Evolutionary conservation across 2,329 filamentous ascomycete species (phyloP).

Genomic region (Alternaria gansuensis): DNA sequence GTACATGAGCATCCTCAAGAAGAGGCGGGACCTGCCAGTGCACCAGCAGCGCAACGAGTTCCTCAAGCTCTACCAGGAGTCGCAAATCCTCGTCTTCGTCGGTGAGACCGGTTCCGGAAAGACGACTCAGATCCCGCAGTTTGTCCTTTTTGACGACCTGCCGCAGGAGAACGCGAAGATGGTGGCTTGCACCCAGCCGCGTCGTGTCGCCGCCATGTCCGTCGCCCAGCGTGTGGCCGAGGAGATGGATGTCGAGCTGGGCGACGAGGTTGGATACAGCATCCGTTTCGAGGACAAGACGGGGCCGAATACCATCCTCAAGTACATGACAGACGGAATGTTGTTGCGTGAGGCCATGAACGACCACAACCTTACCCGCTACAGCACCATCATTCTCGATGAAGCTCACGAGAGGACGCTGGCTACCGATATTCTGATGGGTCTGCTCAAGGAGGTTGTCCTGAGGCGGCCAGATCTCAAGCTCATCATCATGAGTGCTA

Average conservation of each 20-base stretch:
- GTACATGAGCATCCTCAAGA: constrained; percentile 90
- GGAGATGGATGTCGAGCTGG: constrained; percentile 90
- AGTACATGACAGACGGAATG: constrained; percentile 99
- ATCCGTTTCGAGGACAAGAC: constrained; percentile 98
- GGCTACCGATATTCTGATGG: constrained; percentile 93
- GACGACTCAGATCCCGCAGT: constrained; percentile 98
- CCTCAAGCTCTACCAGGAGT: constrained; percentile 87
- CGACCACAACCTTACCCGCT: constrained; percentile 86
- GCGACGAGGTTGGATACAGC: constrained; percentile 93
- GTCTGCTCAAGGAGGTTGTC: constrained; percentile 89
- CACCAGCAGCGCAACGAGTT: constrained; percentile 95
- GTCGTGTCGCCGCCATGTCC: constrained; percentile 96
- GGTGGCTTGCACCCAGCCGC: constrained; percentile 95
- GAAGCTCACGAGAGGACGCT: constrained; percentile 98
- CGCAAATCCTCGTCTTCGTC: constrained; percentile 96
- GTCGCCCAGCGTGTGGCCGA: constrained; percentile 96
- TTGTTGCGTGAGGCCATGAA: constrained; percentile 93
- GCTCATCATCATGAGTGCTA: constrained; percentile 95
- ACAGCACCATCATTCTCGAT: constrained; percentile 97
- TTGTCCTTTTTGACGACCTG: constrained; percentile 95
- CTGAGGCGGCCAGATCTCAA: constrained; percentile 87
- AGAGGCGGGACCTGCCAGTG: constrained; percentile 85
- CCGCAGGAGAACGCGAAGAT: constrained; percentile 87
- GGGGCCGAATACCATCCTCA: constrained; percentile 86
- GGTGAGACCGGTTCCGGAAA: constrained; percentile 99